Conservation (phyloP, 1,284 basidiomycete species). For the Fistulina hepatica region DNA sequence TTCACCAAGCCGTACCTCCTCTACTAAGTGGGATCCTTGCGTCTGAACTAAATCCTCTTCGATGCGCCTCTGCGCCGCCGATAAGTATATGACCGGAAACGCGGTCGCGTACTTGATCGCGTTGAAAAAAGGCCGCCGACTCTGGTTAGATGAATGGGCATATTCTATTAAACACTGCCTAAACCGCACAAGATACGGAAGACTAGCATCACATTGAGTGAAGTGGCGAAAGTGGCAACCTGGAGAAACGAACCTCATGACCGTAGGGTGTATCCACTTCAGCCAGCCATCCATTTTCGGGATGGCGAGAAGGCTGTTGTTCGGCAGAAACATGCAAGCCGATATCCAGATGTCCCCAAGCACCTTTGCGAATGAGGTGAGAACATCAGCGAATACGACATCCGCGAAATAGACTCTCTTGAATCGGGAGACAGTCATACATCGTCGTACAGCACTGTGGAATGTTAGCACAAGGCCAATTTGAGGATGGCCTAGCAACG, state of each 20-base stretch:
- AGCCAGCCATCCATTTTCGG: constrained; percentile 52
- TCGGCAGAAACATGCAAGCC: constrained; percentile 66
- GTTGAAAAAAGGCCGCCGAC: constrained; percentile 76
- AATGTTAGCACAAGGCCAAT: constrained; percentile 1
- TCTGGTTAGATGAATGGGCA: constrained; percentile 46
- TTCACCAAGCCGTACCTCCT: constrained; percentile 62
- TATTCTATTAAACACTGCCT: constrained; percentile 92
- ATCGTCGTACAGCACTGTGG: constrained; percentile 56
- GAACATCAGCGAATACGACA: constrained; percentile 89
- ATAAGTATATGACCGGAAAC: constrained; percentile 95
- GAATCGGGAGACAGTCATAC: constrained; percentile 54
- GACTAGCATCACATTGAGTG: constrained; percentile 32
- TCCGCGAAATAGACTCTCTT: constrained; percentile 79
- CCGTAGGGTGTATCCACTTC: constrained; percentile 67
- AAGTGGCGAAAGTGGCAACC: not conserved
- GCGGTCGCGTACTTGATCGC: constrained; percentile 95
- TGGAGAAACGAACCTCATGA: constrained; percentile 65
- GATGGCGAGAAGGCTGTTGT: constrained; percentile 59
- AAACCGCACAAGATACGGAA: constrained; percentile 87
- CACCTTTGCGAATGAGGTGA: constrained; percentile 96
- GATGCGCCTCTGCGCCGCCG: constrained; percentile 73
- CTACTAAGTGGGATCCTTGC: constrained; percentile 33
- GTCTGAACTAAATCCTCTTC: constrained; percentile 42
- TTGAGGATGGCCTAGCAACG: constrained; percentile 22
- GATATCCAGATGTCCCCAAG: constrained; percentile 92